A percentile compares a stretch with the other conserved stretches of the same genome.
phyloP scores from a whole-genome alignment of 495 filamentous ascomycete species.

The Penicillium pulvis region DNA sequence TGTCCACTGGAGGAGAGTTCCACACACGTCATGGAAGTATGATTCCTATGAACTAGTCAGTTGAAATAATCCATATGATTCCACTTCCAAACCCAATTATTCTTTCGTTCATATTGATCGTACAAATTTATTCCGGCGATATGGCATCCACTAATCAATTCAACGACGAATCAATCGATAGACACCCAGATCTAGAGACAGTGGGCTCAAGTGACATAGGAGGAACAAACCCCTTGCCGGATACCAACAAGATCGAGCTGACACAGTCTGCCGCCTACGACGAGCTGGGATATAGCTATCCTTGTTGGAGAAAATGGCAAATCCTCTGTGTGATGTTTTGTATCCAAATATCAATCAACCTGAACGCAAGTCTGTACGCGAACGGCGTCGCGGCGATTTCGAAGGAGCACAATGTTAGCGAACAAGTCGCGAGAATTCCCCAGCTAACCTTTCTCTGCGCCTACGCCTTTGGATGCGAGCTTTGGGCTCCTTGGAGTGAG shows the following conservation, averaged over 20 bases:
- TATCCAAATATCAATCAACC: constrained; percentile 83
- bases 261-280: constrained; percentile 62
- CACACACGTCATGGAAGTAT: too few species aligned
- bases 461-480: constrained; percentile 80
- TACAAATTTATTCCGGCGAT: too few species aligned
- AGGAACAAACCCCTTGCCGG: neutral
- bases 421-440: constrained; percentile 64
- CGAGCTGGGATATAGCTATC: constrained; percentile 64
- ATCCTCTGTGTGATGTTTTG: constrained; percentile 73
- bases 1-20: too few species aligned
- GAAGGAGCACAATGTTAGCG: constrained; percentile 63
- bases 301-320: constrained; percentile 71
- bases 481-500: constrained; percentile 84
- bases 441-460: constrained; percentile 70
- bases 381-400: constrained; percentile 65
- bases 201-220: neutral
- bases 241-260: constrained; percentile 39
- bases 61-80: too few species aligned
- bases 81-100: too few species aligned
- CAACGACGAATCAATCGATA: too few species aligned
- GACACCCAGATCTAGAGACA: too few species aligned
- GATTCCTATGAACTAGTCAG: too few species aligned
- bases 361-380: constrained; percentile 75
- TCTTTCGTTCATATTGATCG: too few species aligned
- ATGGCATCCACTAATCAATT: too few species aligned